A percentile compares a stretch with the other conserved stretches of the same genome.
phyloP scores from a whole-genome alignment of 805 yeast species.

The Ogataea degrootiae region DNA sequence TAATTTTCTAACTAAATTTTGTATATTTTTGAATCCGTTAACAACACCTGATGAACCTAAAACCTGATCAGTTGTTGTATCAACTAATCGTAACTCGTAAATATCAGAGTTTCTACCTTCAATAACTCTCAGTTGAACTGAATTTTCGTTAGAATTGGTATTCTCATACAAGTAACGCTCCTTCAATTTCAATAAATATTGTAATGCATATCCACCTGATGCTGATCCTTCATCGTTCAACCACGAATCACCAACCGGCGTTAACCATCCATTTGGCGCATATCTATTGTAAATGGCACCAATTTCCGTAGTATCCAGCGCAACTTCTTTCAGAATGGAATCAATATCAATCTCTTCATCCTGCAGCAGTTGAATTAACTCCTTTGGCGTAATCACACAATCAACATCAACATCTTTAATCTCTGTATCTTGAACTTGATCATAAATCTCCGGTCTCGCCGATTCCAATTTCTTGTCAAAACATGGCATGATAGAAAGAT shows the following conservation, averaged over 20 bases:
- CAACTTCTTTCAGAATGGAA: constrained; percentile 15
- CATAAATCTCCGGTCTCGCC: constrained; percentile 60
- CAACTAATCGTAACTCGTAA: constrained; percentile 57
- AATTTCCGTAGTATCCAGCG: constrained; percentile 11
- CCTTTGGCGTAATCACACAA: constrained; percentile 90
- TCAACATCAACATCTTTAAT: constrained; percentile 59
- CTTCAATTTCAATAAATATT: constrained; percentile 47
- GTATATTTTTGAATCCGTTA: constrained; percentile 92
- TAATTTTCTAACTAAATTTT: constrained; percentile 82
- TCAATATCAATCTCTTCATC: constrained; percentile 42
- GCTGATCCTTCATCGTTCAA: constrained; percentile 69
- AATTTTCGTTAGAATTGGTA: constrained; percentile 10
- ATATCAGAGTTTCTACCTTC: constrained; percentile 76
- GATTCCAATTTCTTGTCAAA: constrained; percentile 96
- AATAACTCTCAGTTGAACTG: constrained; percentile 33
- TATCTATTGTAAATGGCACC: constrained; percentile 17
- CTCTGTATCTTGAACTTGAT: constrained; percentile 20
- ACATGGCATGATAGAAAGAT: constrained; percentile 91
- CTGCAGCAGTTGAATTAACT: constrained; percentile 66
- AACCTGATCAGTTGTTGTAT: constrained; percentile 29
- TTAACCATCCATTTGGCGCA: constrained; percentile 65
- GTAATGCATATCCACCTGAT: constrained; percentile 86
- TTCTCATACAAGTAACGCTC: constrained; percentile 17
- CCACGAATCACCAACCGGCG: constrained; percentile 56
- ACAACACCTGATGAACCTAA: constrained; percentile 61